Evolutionary conservation across 1,139 yeast species (phyloP).

Genomic region (Arxiozyma slooffiae): DNA sequence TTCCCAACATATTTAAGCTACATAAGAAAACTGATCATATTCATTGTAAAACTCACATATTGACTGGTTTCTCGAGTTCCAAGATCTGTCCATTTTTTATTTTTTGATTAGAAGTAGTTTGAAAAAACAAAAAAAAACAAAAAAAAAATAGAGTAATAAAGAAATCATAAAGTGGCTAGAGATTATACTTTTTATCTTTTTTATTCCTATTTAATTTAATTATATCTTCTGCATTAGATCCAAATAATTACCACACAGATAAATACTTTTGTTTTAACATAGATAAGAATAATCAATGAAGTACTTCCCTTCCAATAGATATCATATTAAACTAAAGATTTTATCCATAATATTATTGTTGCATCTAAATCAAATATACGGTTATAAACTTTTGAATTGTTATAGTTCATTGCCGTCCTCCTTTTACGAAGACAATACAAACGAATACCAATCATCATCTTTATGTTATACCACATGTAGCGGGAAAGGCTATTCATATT

Average conservation of each 20-base stretch:
- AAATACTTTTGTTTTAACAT: background rate
- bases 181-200: no score
- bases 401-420: constrained; percentile 32
- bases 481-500: constrained; percentile 34
- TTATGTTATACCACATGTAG: constrained; percentile 39
- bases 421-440: constrained; percentile 33
- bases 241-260: no score
- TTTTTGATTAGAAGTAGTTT: no score
- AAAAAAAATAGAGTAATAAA: no score
- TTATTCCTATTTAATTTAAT: no score
- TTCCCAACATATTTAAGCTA: background rate
- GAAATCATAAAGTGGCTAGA: no score
- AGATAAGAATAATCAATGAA: background rate
- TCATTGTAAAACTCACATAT: background rate
- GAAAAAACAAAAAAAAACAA: no score
- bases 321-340: background rate
- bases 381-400: constrained; percentile 24
- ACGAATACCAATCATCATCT: constrained; percentile 38
- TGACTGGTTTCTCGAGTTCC: background rate
- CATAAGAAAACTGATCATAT: background rate
- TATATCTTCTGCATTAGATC: background rate
- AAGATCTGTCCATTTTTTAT: no score
- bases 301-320: background rate
- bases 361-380: constrained; percentile 1
- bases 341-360: background rate